Conservation (phyloP, 306 rosid genomes). For the Malus asiatica region DNA sequence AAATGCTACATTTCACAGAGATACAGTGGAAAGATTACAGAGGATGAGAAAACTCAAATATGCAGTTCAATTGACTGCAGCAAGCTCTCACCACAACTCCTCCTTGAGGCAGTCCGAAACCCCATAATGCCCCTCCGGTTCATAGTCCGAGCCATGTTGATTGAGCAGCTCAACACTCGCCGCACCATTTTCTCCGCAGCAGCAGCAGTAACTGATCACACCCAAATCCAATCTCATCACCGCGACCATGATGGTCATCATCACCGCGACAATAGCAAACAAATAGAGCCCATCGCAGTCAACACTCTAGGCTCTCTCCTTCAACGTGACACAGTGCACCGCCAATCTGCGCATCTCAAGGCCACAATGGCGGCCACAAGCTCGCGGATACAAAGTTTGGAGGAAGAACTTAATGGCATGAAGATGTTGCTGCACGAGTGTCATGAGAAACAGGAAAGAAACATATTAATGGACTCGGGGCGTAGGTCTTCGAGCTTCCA, state of each 20-base stretch:
- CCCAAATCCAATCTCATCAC: background rate
- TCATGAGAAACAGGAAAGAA: conserved; percentile 3
- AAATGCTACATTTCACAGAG: conserved; percentile 27
- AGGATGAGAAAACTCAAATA: conserved; percentile 53
- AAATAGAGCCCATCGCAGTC: background rate
- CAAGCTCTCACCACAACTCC: conserved; percentile 43
- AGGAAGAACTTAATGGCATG: conserved; percentile 55
- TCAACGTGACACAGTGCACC: conserved; percentile 39
- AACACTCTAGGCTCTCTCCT: conserved; percentile 47
- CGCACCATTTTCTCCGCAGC: conserved; percentile 30
- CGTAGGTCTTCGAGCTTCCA: conserved; percentile 62
- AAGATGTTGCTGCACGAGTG: conserved; percentile 35
- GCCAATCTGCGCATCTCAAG: conserved; percentile 47
- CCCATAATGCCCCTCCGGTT: conserved; percentile 73
- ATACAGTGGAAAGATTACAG: conserved; percentile 39
- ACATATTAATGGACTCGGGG: conserved; percentile 6
- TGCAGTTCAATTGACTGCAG: conserved; percentile 64
- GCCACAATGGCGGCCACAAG: conserved; percentile 58
- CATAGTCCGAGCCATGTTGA: conserved; percentile 65
- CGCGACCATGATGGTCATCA: background rate
- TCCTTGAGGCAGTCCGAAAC: conserved; percentile 65
- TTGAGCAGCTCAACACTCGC: conserved; percentile 81
- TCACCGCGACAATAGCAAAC: background rate
- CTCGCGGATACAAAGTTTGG: conserved; percentile 52
- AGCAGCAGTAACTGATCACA: background rate